Percentiles rank a stretch among this genome's conserved stretches.
These are phyloP conservation scores for Polygonum maritimum DNA, from an alignment of 148 eudicot species.

Conservation along the genomic window DNA sequence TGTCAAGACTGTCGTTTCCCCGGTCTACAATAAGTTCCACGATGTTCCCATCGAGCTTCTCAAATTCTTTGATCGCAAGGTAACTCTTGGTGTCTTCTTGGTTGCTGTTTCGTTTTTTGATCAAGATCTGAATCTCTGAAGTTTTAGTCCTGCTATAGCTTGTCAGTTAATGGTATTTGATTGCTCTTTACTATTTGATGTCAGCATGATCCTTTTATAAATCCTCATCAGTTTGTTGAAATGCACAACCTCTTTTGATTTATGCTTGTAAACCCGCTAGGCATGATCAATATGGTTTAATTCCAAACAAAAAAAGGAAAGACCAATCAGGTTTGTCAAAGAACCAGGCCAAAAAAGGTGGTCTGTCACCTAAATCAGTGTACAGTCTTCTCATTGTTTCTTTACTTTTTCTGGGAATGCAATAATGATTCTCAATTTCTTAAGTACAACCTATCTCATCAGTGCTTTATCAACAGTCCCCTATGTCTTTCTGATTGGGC, in stretches of 20 bases:
- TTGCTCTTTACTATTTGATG: not conserved
- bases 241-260: not conserved
- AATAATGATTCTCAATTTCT: not conserved
- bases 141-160: not conserved
- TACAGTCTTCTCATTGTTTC: not conserved
- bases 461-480: not conserved
- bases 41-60: constrained; percentile 66
- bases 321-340: not conserved
- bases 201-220: not conserved
- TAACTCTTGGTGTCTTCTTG: constrained; percentile 14
- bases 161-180: not conserved
- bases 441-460: not conserved
- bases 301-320: no score
- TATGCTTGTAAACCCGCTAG: not conserved
- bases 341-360: not conserved
- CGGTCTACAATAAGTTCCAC: constrained; percentile 73
- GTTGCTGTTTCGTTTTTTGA: not conserved
- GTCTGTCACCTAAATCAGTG: not conserved
- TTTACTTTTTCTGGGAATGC: not conserved
- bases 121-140: not conserved
- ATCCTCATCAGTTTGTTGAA: not conserved
- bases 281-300: not conserved
- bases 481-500: not conserved
- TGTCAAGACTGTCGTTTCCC: constrained; percentile 78
- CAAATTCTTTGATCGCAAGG: constrained; percentile 88